A percentile compares a stretch with the other conserved stretches of the same genome.
Evolutionary conservation across 352 stramenopile species (phyloP).

Genomic region (Phytophthora pini): DNA sequence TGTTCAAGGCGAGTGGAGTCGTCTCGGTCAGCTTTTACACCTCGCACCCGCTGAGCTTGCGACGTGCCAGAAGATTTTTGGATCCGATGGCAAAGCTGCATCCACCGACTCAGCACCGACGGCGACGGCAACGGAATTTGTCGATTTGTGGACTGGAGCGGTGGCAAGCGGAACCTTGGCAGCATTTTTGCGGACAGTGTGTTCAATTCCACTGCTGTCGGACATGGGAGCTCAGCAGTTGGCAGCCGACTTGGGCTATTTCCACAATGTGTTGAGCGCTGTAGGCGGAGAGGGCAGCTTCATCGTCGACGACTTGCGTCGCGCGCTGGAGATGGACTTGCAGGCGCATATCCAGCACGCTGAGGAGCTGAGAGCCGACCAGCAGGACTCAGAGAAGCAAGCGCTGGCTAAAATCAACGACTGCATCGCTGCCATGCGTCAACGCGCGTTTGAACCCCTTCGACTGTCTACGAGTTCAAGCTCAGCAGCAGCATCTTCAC

Average conservation of each 20-base stretch:
- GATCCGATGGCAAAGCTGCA: conserved; percentile 15
- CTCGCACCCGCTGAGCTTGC: conserved; percentile 51
- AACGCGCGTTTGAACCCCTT: conserved; percentile 32
- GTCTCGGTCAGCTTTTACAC: conserved; percentile 52
- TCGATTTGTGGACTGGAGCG: conserved; percentile 77
- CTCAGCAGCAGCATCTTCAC: conserved; percentile 13
- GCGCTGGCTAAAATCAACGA: conserved; percentile 60
- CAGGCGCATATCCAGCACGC: conserved; percentile 40
- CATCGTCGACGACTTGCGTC: conserved; percentile 55
- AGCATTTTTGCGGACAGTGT: conserved; percentile 55
- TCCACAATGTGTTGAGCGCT: conserved; percentile 81
- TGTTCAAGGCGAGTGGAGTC: conserved; percentile 56
- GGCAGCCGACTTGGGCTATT: conserved; percentile 76
- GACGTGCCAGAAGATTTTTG: conserved; percentile 59
- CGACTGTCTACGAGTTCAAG: conserved; percentile 22
- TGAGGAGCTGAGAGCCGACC: conserved; percentile 37
- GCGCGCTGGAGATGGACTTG: conserved; percentile 46
- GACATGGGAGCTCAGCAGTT: conserved; percentile 66
- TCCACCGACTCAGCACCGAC: conserved; percentile 26
- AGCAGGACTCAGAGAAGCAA: conserved; percentile 32
- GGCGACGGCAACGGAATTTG: conserved; percentile 55
- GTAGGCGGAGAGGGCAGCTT: conserved; percentile 68
- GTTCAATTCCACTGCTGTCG: conserved; percentile 67
- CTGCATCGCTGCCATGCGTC: conserved; percentile 46
- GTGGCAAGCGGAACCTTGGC: conserved; percentile 75